These are phyloP conservation scores for Trichoderma sp. DNA, from an alignment of 2,329 filamentous ascomycete genomes.

Conservation along the genomic window DNA sequence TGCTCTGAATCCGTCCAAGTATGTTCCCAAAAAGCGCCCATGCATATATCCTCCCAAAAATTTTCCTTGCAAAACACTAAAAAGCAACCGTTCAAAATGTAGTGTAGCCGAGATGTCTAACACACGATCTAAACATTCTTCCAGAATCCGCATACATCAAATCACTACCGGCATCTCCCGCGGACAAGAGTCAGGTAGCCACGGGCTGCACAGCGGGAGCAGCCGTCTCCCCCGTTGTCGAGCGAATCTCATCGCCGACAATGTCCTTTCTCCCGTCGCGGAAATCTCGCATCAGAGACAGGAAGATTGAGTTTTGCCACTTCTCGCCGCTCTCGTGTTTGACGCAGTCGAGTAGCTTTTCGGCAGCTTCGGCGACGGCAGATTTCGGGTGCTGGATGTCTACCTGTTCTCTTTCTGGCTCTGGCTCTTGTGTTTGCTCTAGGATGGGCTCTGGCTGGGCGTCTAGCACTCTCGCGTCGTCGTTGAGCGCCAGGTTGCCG, in stretches of 20 bases:
- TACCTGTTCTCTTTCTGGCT: slow-evolving; percentile 30
- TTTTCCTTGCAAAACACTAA: not conserved
- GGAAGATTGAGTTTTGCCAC: slow-evolving; percentile 52
- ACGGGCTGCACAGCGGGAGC: slow-evolving; percentile 10
- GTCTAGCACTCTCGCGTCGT: slow-evolving; percentile 22
- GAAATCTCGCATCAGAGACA: slow-evolving; percentile 52
- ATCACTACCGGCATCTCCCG: not conserved
- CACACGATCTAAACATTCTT: slow-evolving; percentile 5
- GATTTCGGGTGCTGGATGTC: slow-evolving; percentile 35
- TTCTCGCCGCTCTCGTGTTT: slow-evolving; percentile 51
- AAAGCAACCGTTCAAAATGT: not conserved
- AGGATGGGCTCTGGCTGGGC: not conserved
- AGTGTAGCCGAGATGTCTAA: slow-evolving; percentile 6
- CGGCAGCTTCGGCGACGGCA: slow-evolving; percentile 49
- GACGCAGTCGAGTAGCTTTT: slow-evolving; percentile 49
- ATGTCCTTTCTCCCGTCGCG: slow-evolving; percentile 51
- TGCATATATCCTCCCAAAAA: not conserved
- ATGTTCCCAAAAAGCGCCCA: not conserved
- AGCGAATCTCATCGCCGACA: slow-evolving; percentile 47
- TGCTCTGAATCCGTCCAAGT: not conserved
- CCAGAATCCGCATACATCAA: not conserved
- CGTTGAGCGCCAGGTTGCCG: slow-evolving; percentile 38
- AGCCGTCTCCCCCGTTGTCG: slow-evolving; percentile 37
- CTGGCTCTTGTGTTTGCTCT: slow-evolving; percentile 27
- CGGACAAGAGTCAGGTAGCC: slow-evolving; percentile 29